Base-by-base conservation (phyloP, 495 filamentous ascomycete genomes). In the Stereocaulon alpinum region DNA sequence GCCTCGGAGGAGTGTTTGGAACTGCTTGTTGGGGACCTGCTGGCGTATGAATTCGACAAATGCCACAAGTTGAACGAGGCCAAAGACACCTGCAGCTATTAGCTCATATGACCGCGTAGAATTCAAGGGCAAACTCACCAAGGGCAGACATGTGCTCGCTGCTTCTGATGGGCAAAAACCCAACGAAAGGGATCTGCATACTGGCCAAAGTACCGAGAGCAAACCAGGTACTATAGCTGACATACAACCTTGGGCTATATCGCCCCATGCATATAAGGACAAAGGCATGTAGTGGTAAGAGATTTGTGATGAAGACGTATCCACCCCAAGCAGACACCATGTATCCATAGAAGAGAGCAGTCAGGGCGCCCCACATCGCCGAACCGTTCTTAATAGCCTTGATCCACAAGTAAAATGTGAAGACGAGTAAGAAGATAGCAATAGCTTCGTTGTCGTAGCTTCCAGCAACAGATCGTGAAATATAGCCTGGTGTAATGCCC, bases 381-480 rank as follows among this genome's bases (percentile, higher is more conserved):
- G 92, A 96, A 30, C 94, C 94, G 62, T 87, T 83, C 77, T 97
- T 99, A 62, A 99, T 79, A 2, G 93, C 87, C 77, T 96, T 97
- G 74, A 99, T 95, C 94, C 94, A 99, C 50, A 97, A 82, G 74
- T 84, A 97, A 78, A 97, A 99, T 71, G 94, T 99, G 72, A 96
- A 96, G 51, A 99, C 95, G 40, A 99, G 80, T 59, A 99, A 75
- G 77, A 97, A 97, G 66, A 99, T 99, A 53, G 94, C 92, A 77
- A 99, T 99, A 45, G 94, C 94, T 76, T 99, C 94, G 74, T 99
- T 99, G 74, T 99, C 94, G 75, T 99, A 99, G 69, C 91, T 96
- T 70, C 94, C 94, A 66, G 94, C 94, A 60, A 99, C 94, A 43
- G 91, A 96, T 65, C 94, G 82, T 50, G 91, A 96, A 67, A 99